Percentiles rank a stretch among this genome's conserved stretches.
These are phyloP conservation scores for Irpex lacteus DNA, from an alignment of 1,284 basidiomycete genomes.

Conservation along the genomic window DNA sequence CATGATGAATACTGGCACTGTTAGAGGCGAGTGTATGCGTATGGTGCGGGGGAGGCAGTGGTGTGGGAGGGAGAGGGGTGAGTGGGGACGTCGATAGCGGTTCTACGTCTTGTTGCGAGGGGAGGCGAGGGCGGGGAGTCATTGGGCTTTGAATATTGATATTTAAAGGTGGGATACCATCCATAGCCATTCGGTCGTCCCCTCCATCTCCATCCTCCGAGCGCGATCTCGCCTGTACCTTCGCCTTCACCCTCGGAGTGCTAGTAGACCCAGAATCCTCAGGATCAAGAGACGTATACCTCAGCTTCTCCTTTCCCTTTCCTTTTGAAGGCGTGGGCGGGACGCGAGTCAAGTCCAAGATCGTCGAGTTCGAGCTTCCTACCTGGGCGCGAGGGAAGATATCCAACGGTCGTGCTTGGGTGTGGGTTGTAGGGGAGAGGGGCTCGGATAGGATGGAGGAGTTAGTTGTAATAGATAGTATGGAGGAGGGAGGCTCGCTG, in stretches of 20 bases:
- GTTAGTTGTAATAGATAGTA: not conserved
- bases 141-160: not conserved
- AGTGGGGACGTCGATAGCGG: not conserved
- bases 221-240: not conserved
- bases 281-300: conserved; percentile 19
- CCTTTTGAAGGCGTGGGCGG: conserved; percentile 15
- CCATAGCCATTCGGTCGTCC: no score
- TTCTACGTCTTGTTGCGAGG: no score
- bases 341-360: conserved; percentile 16
- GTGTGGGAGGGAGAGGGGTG: conserved; percentile 3
- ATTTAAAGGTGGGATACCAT: no score
- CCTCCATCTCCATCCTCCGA: not conserved
- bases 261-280: no score
- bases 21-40: not conserved
- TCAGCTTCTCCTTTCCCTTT: conserved; percentile 16
- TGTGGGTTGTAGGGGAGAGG: not conserved
- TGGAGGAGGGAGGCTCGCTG: not conserved
- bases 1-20: not conserved
- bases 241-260: not conserved
- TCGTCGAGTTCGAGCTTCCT: not conserved
- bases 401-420: not conserved
- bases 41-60: not conserved
- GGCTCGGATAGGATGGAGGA: not conserved
- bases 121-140: not conserved
- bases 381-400: not conserved